Evolutionary conservation across 257 asterid genomes (phyloP), one percentile per base, ranked within the genome.

Genomic region (Primulina tabacum): DNA sequence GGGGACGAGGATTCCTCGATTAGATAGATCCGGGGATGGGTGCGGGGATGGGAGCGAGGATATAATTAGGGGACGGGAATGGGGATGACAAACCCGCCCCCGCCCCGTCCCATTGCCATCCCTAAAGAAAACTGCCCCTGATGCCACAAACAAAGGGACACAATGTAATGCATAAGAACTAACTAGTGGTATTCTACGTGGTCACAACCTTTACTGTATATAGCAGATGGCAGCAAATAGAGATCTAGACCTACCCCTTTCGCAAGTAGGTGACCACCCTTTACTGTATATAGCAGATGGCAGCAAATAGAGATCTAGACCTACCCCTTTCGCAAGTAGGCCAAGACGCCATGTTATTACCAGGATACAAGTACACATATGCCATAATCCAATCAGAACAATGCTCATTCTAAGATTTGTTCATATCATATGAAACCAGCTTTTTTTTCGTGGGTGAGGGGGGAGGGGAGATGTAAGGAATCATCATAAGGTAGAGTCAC

Each of bases 401-500:
- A 43, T 12, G 8, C 53, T 43, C 53, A 4, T 12, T 43, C 53
- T 43, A 43, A 3, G 6, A 43, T 12, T 12, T n/a, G 53, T 43
- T 43, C 53, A 43, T 43, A n/a, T 43, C n/a, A 12, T 12, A 37
- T 37, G 12, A 52, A 62, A 43, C 53, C 53, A 43, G n/a, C 3
- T 37, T 9, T 38, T 38, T 9, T 10, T 38, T 9, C 43, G 74
- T 21, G 12, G 66, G 35, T 12, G 70, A 56, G 38, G 34, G 34
- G 8, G 17, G 53, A n/a, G 64, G 30, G 17, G 43, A 32, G n/a
- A 21, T 21, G 24, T 21, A 21, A 67, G 67, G 65, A 72, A 56
- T 73, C 18, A 55, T 26, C 29, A 20, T 50, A 57, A 26, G 65
- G 55, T 4, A 40, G 17, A 35, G 71, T 55, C 9, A 70, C 80